Conservation (phyloP, 495 filamentous ascomycete genomes). For the Daldinia grandis region DNA sequence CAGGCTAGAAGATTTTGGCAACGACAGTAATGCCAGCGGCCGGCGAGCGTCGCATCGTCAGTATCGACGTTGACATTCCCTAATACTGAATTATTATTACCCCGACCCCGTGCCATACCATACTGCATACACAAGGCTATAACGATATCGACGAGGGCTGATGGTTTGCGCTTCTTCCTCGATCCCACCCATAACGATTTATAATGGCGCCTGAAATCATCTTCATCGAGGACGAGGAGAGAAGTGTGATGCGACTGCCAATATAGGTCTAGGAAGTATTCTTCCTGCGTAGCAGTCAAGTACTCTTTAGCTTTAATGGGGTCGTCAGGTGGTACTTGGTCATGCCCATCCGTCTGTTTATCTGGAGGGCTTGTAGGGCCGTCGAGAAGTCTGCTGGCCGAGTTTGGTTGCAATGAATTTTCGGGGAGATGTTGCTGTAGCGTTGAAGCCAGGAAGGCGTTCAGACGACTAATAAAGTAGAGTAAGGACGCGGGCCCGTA, state of each 20-base stretch:
- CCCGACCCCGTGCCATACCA: constrained; percentile 41
- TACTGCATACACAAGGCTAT: constrained; percentile 63
- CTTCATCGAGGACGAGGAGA: constrained; percentile 52
- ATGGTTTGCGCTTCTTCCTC: constrained; percentile 50
- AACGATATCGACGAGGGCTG: constrained; percentile 61
- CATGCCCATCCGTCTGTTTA: not conserved
- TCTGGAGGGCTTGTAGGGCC: constrained; percentile 9
- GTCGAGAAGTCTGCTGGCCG: constrained; percentile 15
- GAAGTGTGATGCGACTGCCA: constrained; percentile 56
- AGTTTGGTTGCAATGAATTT: constrained; percentile 26
- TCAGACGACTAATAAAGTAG: constrained; percentile 52
- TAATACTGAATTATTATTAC: not conserved
- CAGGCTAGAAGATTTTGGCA: constrained; percentile 53
- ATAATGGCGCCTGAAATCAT: constrained; percentile 57
- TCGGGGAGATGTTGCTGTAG: constrained; percentile 44
- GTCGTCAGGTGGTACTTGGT: constrained; percentile 1
- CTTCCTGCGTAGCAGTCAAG: constrained; percentile 50
- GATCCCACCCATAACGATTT: constrained; percentile 53
- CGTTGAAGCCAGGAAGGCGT: constrained; percentile 43
- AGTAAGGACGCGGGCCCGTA: constrained; percentile 52
- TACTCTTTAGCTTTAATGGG: constrained; percentile 15
- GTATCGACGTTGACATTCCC: constrained; percentile 27
- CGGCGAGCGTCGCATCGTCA: constrained; percentile 53
- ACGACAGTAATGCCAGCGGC: constrained; percentile 53
- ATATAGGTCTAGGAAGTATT: constrained; percentile 54